These are phyloP conservation scores for Pichia sp. DNA, from an alignment of 1,139 yeast genomes.

Conservation along the genomic window DNA sequence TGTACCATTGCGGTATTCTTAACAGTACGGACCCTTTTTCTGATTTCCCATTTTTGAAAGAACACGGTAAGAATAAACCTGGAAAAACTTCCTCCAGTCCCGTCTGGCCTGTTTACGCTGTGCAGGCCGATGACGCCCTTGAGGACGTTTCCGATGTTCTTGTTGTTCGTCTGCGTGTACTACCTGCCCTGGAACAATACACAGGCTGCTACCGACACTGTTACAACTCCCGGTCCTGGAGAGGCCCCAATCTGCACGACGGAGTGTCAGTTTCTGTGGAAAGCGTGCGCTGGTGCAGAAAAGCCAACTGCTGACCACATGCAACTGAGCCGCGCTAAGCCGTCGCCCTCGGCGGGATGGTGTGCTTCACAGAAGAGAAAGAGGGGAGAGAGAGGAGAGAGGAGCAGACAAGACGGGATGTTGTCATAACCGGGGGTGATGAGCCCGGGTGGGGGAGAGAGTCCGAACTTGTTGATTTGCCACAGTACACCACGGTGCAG, in stretches of 20 bases:
- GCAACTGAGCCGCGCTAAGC: too few species aligned
- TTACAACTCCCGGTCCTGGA: conserved; percentile 71
- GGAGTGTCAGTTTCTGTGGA: conserved; percentile 62
- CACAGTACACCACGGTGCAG: too few species aligned
- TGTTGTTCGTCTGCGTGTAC: conserved; percentile 59
- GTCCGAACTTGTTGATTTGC: too few species aligned
- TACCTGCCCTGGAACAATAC: conserved; percentile 63
- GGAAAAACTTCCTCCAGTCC: too few species aligned
- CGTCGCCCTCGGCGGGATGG: too few species aligned
- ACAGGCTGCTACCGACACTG: conserved; percentile 61
- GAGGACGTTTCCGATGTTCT: conserved; percentile 42
- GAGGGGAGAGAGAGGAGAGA: too few species aligned
- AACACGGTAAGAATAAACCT: too few species aligned
- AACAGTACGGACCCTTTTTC: conserved; percentile 22
- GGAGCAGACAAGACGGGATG: too few species aligned
- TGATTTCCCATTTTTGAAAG: not conserved
- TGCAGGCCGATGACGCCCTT: conserved; percentile 5
- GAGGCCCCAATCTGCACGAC: conserved; percentile 40
- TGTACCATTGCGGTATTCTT: conserved; percentile 70
- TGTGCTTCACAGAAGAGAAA: too few species aligned
- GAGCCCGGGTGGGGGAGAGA: conserved; percentile 26
- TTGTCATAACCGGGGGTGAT: not conserved
- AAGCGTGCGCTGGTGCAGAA: conserved; percentile 44
- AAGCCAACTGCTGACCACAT: too few species aligned
- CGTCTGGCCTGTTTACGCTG: conserved; percentile 1